Percentiles rank a stretch among this genome's conserved stretches.
These are phyloP conservation scores for Sanghuangporus sanghuang DNA, from an alignment of 1,284 basidiomycete species.

Conservation along the genomic window DNA sequence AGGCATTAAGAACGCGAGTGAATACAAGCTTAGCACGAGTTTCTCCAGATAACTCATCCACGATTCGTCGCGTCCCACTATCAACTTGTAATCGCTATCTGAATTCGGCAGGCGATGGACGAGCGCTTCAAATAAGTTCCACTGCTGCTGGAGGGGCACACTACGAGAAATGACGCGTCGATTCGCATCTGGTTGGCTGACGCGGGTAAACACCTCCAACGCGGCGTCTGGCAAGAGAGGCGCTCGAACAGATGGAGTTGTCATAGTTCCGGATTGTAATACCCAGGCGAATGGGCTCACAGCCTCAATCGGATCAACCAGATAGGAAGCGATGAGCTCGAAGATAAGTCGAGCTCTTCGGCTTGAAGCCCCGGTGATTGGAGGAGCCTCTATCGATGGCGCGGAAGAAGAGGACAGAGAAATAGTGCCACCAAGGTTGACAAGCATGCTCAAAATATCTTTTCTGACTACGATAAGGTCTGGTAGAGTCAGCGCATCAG, in stretches of 20 bases:
- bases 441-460: conserved; percentile 72
- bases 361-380: conserved; percentile 38
- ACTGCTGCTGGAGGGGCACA: conserved; percentile 55
- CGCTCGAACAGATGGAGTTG: conserved; percentile 41
- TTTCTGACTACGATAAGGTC: conserved; percentile 75
- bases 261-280: conserved; percentile 42
- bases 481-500: conserved; percentile 55
- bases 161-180: conserved; percentile 65
- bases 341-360: conserved; percentile 42
- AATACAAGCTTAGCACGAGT: conserved; percentile 76
- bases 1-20: conserved; percentile 80
- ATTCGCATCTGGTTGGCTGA: conserved; percentile 76
- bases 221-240: conserved; percentile 70
- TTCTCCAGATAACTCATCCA: conserved; percentile 83
- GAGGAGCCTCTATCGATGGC: conserved; percentile 29
- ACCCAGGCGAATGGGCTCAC: conserved; percentile 56
- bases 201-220: conserved; percentile 76
- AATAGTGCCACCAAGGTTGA: conserved; percentile 56
- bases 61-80: conserved; percentile 50
- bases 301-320: conserved; percentile 66
- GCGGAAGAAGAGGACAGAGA: conserved; percentile 37
- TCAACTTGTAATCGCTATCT: conserved; percentile 71
- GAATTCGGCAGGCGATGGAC: conserved; percentile 79
- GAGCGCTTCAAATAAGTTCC: conserved; percentile 62
- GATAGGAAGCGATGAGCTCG: conserved; percentile 69